Evolutionary conservation across 2,329 filamentous ascomycete genomes (phyloP), one percentile per base, ranked within the genome.

Genomic region (Apiospora sp.): DNA sequence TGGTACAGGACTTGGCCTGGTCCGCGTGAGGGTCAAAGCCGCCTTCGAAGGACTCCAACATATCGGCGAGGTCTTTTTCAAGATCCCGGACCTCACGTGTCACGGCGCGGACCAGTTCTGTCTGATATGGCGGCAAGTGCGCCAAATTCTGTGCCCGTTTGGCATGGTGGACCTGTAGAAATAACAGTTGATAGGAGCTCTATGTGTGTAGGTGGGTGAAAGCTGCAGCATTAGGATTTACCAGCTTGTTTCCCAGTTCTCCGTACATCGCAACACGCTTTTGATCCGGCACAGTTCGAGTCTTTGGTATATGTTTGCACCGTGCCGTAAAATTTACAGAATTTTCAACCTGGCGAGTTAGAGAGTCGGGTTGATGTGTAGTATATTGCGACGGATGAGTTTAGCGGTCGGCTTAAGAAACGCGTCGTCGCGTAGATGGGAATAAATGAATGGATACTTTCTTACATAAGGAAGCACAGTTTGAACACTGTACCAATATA

Each of bases 71-170:
- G 83, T 98, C 94, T 81, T 93, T 94, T 82, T 98, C 93, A 12
- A 99, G 89, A 77, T 98, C 96, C 78, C 95, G 93, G 30, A 98
- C 95, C 87, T 99, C 96, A 78, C 95, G 92, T 2, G 94, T 93
- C 68, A 97, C 93, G 27, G 91, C 90, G 72, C 95, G 95, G 71
- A 98, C 94, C 64, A 97, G 89, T 80, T 98, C 96, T 41, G 95
- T 92, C 83, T 97, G 95, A 82, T 98, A 98, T 4, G 95, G 92
- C 0, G 96, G 96, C 3, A 99, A 89, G 81, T 97, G 91, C 44
- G 92, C 86, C 72, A 99, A 90, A 76, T 94, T 93, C 83, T 96
- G 94, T 24, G 94, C 97, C 81, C 96, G 91, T 88, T 98, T 98
- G 82, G 96, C 96, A 87, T 98, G 94, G 86, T 96, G 93, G 78